phyloP scores from a whole-genome alignment of 176 grass and related monocot species.

The Zizania latifolia region DNA sequence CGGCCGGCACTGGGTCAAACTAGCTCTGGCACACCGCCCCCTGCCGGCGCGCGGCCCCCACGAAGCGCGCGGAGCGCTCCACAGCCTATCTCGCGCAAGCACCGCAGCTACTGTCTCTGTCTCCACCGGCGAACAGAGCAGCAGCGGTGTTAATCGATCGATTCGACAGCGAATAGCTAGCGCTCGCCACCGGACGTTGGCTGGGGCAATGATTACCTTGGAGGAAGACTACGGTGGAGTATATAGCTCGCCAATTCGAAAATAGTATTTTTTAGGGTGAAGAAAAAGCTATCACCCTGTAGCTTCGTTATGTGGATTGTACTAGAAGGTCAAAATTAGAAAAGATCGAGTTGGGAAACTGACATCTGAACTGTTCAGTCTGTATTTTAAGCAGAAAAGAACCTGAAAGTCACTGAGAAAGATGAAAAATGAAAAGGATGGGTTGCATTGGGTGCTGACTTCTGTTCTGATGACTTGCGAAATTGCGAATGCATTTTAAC shows the following conservation, averaged over 20 bases:
- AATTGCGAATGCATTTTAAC: neutral
- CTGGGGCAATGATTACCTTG: too few relatives aligned
- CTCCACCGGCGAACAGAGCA: neutral
- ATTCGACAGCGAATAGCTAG: neutral
- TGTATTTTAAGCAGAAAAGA: neutral
- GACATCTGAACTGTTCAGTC: neutral
- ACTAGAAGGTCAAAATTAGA: neutral
- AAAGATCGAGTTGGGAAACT: neutral
- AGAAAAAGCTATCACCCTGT: too few relatives aligned
- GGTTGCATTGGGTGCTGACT: neutral
- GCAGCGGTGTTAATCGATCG: neutral
- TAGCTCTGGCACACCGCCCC: neutral
- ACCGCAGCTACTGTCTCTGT: neutral
- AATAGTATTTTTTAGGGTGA: neutral
- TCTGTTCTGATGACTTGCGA: neutral
- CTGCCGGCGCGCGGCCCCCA: neutral
- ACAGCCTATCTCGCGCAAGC: too few relatives aligned
- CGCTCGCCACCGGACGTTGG: neutral
- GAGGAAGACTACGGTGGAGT: neutral
- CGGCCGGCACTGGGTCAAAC: slow-evolving; percentile 26
- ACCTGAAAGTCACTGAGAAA: neutral
- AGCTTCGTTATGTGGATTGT: neutral
- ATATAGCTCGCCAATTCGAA: neutral
- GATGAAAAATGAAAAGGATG: neutral
- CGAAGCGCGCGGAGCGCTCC: too few relatives aligned